Base-by-base conservation (phyloP, 805 yeast genomes). In the Cyberlindnera maritima region DNA sequence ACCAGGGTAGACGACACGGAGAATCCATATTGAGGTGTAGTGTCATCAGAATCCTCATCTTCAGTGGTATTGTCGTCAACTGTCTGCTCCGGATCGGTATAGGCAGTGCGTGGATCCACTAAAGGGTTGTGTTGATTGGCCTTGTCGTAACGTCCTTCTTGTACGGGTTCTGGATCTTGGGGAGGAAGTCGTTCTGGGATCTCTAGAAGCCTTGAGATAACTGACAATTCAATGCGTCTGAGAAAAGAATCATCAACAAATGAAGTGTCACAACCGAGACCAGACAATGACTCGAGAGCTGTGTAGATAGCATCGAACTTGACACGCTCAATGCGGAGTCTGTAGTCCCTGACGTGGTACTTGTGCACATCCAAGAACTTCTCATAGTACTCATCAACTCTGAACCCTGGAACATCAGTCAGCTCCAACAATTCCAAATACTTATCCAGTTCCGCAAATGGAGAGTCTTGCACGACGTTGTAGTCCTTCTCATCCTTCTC, bases 191-290 rank as follows among this genome's bases (percentile, higher is more conserved):
- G 44, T 36, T 70, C 67, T 0, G 92, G 91, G 2, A 85, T 82
- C 58, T 84, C 90, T 40, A 84, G 66, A 1, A 77, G 75, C 46
- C 92, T 67, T 0, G 88, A 81, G 31, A 73, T 65, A 0, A 84
- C 71, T 0, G 85, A 81, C 20, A 76, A 64, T 48, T 61, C 69
- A 36, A 69, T 50, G 17, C 57, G 57, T 42, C 55, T 39, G 7
- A 54, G 36, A 3, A 43, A 63, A 14, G 51, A 36, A 14, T 41
- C 46, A 25, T 55, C 36, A 2, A 56, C 39, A 3, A 49, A 21
- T 11, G 32, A 20, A 11, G 26, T 36, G 13, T 36, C n/a, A n/a
- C n/a, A 33, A 36, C 53, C 44, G 14, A 52, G 43, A 15, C 42
- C 42, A n/a, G 55, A 59, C 36, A 66, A 61, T 0, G 59, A 31